Base-by-base conservation (phyloP, 1,284 basidiomycete genomes). In the Naganishia albida region DNA sequence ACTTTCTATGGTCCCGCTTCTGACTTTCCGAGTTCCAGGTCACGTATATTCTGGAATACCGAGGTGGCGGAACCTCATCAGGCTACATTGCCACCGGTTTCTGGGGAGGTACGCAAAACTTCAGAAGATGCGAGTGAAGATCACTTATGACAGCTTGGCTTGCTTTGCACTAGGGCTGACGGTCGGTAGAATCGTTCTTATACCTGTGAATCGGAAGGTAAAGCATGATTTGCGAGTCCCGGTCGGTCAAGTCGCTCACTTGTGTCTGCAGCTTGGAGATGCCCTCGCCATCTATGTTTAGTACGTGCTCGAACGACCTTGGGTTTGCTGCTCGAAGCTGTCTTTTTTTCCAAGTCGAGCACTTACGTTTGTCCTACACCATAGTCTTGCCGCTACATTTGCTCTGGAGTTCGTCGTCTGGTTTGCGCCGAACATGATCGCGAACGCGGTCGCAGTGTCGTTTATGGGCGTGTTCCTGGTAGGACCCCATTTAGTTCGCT, bases 391-490 rank as follows among this genome's bases (percentile, higher is more conserved):
- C 42, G 39, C 52, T 16, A 25, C 23, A 18, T 51, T 53, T 42
- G 53, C 26, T 26, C 28, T 52, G 25, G 53, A 49, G 20, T 54
- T 55, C 30, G 59, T 66, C 10, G 57, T 66, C 23, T 66, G 65
- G 65, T 49, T 55, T 7, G 65, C 55, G 23, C 65, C 65, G 10
- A 62, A 51, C 38, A 26, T 66, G 25, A 63, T 66, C 23, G 65
- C 52, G 16, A 56, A 60, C 18, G 65, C 57, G 0, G 65, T 66
- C 7, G 65, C 60, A 3, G 60, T 66, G 18, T 48, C 59, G 10
- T 56, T 66, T 40, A 60, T 63, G 39, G 65, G 65, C 48, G 43
- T 66, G 43, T 66, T 66, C 39, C 48, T 66, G 52, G 62, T 63
- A 48, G 28, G 62, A n/a, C 10, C 25, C n/a, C n/a, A 51, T n/a